phyloP scores from a whole-genome alignment of 352 stramenopile genomes.

The Aphanomyces cochlioides region DNA sequence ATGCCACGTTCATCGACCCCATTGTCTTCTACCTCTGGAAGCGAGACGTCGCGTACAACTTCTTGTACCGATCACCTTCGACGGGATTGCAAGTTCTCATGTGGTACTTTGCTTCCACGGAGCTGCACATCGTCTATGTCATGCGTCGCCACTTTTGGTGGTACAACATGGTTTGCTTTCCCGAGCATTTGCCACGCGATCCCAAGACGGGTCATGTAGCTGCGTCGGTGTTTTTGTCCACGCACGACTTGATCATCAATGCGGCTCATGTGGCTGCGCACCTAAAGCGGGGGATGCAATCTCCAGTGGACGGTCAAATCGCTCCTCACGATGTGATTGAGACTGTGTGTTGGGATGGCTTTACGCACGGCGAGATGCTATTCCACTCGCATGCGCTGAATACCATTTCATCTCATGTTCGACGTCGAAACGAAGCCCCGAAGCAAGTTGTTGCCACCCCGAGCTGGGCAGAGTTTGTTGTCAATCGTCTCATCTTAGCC shows the following conservation, averaged over 20 bases:
- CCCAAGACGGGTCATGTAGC: background rate
- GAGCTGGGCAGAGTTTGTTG: too few species aligned
- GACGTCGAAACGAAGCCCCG: background rate
- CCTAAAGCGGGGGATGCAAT: background rate
- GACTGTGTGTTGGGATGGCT: constrained; percentile 5
- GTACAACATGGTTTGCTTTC: constrained; percentile 24
- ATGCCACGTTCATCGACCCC: constrained; percentile 20
- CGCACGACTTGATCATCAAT: constrained; percentile 15
- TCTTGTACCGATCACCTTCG: constrained; percentile 13
- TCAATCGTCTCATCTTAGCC: too few species aligned
- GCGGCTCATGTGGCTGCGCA: background rate
- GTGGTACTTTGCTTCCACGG: constrained; percentile 25
- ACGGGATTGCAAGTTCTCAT: constrained; percentile 2
- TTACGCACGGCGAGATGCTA: constrained; percentile 16
- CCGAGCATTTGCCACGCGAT: constrained; percentile 17
- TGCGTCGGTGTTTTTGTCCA: constrained; percentile 9
- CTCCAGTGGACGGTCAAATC: background rate
- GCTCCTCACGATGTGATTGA: background rate
- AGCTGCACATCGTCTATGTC: constrained; percentile 19
- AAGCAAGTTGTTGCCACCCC: too few species aligned
- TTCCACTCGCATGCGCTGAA: background rate
- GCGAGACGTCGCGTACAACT: constrained; percentile 26
- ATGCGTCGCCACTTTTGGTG: constrained; percentile 28
- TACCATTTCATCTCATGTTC: background rate
- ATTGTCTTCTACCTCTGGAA: constrained; percentile 24